Base-by-base conservation (phyloP, 768 basidiomycete genomes). In the Rhodosporidiobolus odoratus region DNA sequence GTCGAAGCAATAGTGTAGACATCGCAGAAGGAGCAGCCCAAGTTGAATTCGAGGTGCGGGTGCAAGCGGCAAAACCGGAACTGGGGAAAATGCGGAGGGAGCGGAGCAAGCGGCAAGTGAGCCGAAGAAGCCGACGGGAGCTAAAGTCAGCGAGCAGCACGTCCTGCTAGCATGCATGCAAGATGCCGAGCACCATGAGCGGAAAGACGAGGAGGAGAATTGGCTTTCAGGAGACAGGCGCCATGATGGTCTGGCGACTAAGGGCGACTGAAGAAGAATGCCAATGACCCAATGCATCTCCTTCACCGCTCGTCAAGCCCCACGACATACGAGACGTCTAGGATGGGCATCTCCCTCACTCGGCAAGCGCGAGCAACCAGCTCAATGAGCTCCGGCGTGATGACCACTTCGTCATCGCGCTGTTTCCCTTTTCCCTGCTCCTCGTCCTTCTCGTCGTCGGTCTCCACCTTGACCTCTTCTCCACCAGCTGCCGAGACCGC, bases 331-430 rank as follows among this genome's bases (percentile, higher is more conserved):
- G 65, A 68, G 0, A 73, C 60, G 34, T 74, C 73, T 19, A 70
- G 62, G 62, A 70, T 65, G 32, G 66, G 61, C 50, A 30, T 35
- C 45, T 30, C 30, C 59, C 54, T 64, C 15, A 70, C 62, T 47
- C 45, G 45, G 34, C 48, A 52, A 62, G 43, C 52, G 53, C 34
- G 41, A 30, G 66, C 68, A 0, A 91, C 83, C 3, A 78, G 78
- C 76, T 89, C 88, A 4, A 90, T 84, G 84, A 86, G 86, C 77
- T 86, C 88, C 43, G 86, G 79, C 45, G 85, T 83, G 62, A 90
- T 80, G 43, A 85, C 83, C 25, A 89, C 83, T 70, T 84, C 77
- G 53, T 75, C 74, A 30, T 82, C 81, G 67, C 82, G 78, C 34
- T 79, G 78, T 64, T 80, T 75, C 65, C 77, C 77, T 52, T 75